Base-by-base conservation (phyloP, 768 basidiomycete genomes). In the Clathrus columnatus region DNA sequence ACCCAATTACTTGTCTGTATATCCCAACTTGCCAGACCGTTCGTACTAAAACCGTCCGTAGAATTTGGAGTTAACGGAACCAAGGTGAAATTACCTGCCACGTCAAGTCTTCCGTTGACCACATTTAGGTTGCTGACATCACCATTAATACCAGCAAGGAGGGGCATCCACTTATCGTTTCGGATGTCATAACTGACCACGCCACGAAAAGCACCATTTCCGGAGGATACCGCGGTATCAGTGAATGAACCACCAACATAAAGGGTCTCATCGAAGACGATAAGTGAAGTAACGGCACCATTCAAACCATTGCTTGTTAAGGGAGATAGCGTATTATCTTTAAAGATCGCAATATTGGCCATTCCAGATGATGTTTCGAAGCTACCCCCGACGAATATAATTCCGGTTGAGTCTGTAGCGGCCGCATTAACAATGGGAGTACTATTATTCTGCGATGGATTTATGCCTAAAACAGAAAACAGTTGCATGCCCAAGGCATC, bases 201-300 rank as follows among this genome's bases (percentile, higher is more conserved):
- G 30, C 82, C 78, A 44, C 68, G 68, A 30, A 91, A 70, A 29
- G 68, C 71, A 52, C 79, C 78, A 46, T 75, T 70, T 1, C 73
- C 76, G 0, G 83, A 80, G 16, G 75, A 70, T 5, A 75, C 71
- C 1, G 68, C 67, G 0, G 91, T 87, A 59, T 87, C 84, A 0
- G 75, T 77, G 72, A 99, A 99, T 0, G 82, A 73, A 0, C 96
- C 96, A n/a, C 91, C 95, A 41, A 94, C 82, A 65, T 78, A 96
- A 10, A 98, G 68, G 18, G 72, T 73, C 61, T 87, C 76, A 10
- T 79, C 82, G 52, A 75, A 70, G 28, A 86, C 62, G n/a, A 77
- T 72, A 41, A 94, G 66, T 0, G 89, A 78, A 7, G 77, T 73
- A 7, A 98, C 90, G 7, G 76, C 68, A 2, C 89, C 94, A 64